These are phyloP conservation scores for Starmerella potacharoeniae DNA, from an alignment of 805 yeast genomes.

Conservation along the genomic window DNA sequence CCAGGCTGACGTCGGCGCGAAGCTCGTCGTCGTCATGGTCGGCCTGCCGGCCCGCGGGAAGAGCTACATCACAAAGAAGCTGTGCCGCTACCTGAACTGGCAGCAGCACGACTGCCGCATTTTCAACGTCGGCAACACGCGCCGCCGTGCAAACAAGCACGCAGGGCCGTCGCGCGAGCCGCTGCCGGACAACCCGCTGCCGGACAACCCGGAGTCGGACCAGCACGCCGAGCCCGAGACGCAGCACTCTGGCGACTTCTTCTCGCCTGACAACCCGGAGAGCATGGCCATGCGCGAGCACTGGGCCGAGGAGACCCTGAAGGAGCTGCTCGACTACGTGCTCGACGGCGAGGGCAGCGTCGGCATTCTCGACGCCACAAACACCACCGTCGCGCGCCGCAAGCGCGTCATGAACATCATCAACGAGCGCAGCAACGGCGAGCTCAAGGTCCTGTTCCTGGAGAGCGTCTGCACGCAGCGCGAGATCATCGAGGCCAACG, in stretches of 20 bases:
- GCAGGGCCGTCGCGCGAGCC: conserved; percentile 65
- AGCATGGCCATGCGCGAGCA: conserved; percentile 63
- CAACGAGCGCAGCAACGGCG: conserved; percentile 32
- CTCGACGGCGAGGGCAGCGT: conserved; percentile 76
- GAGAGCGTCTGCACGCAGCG: conserved; percentile 83
- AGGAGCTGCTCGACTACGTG: conserved; percentile 69
- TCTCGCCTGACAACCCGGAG: conserved; percentile 63
- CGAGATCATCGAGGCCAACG: conserved; percentile 67
- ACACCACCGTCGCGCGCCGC: conserved; percentile 67
- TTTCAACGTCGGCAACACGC: conserved; percentile 90
- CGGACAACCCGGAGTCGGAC: too few species aligned
- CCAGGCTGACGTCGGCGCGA: conserved; percentile 57
- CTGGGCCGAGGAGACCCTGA: conserved; percentile 94
- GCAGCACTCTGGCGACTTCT: conserved; percentile 69
- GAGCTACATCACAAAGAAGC: conserved; percentile 81
- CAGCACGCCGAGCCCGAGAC: conserved; percentile 6
- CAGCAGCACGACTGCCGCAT: conserved; percentile 81
- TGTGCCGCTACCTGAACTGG: conserved; percentile 87
- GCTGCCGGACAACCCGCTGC: conserved; percentile 20
- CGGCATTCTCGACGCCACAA: conserved; percentile 90
- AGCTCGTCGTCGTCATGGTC: conserved; percentile 89
- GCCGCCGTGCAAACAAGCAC: conserved; percentile 54
- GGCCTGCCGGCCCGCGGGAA: conserved; percentile 44
- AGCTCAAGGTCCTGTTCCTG: conserved; percentile 63
- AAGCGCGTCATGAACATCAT: conserved; percentile 40